Conservation (phyloP, 208 protist species). For the Leishmania amazonensis region DNA sequence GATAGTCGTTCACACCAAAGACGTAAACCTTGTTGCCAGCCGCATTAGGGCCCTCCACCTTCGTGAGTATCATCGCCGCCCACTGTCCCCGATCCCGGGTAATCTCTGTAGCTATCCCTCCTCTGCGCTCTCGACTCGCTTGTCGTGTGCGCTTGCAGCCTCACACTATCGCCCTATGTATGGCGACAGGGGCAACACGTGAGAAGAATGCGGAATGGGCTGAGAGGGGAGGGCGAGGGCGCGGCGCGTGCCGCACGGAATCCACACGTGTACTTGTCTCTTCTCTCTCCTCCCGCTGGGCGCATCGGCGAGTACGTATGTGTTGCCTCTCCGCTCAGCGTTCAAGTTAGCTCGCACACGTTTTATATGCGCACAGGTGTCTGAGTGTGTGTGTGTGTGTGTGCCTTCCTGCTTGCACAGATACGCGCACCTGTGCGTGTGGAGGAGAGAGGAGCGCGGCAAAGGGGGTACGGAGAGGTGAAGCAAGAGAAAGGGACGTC, state of each 20-base stretch:
- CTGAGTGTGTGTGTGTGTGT: neutral
- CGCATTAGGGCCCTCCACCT: slow-evolving; percentile 60
- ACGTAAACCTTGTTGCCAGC: slow-evolving; percentile 76
- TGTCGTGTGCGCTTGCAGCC: neutral
- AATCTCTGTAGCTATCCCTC: neutral
- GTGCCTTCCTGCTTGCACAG: neutral
- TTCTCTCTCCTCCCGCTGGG: neutral
- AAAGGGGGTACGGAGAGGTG: neutral
- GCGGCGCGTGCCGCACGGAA: neutral
- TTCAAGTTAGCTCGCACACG: neutral
- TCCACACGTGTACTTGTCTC: neutral
- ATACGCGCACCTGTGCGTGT: neutral
- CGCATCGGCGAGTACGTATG: neutral
- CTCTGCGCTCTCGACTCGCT: neutral
- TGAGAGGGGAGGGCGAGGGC: neutral
- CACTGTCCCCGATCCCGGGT: neutral
- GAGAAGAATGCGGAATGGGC: neutral
- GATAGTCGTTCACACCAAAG: slow-evolving; percentile 56
- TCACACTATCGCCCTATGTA: neutral
- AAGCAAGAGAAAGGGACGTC: neutral
- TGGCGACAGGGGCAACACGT: neutral
- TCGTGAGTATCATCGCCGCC: slow-evolving; percentile 64
- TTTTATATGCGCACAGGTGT: neutral
- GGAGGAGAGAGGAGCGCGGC: neutral
- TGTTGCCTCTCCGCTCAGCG: neutral